Base-by-base conservation (phyloP, 2,329 filamentous ascomycete genomes). In the Neonectria sp. region DNA sequence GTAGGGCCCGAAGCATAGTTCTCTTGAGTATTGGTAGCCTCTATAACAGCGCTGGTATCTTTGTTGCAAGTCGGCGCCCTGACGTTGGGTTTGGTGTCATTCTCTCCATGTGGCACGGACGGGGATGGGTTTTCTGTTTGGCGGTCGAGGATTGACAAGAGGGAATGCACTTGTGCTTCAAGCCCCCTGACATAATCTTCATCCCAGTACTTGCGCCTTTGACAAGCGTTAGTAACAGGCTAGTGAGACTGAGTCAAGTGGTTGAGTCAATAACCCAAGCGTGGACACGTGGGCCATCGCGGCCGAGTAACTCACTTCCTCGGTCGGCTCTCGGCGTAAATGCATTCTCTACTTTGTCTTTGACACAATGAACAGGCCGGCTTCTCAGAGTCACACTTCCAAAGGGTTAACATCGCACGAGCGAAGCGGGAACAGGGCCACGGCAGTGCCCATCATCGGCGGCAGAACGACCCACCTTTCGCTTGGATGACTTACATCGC, bases 151-250 rank as follows among this genome's bases (percentile, higher is more conserved):
- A 60, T 60, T n/a, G 58, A 60, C 11, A 53, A 35, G 24, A 60
- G 57, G 15, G 48, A 60, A 43, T 60, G 48, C 13, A 60, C 58
- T 13, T 60, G 48, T 0, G 58, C 48, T 25, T 60, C 58, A 8
- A 60, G 48, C 25, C 46, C 57, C 21, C 51, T 60, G 6, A 60
- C 58, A 15, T 53, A 53, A 12, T 60, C 58, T 53, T 60, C 58
- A 4, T 60, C 48, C 48, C 58, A 60, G n/a, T 60, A 60, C 29
- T 60, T 60, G 7, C 48, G 58, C 25, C 58, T 60, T 60, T 60
- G 46, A 4, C 13, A 24, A 15, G 7, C 17, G 33, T 25, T 33
- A 49, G 49, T 12, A 53, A 21, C n/a, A 24, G 2, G 17, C 5
- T 25, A 5, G 31, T 11, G 8, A 33, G 31, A 33, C 31, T 33